Evolutionary conservation across 2,329 filamentous ascomycete species (phyloP), one percentile per base, ranked within the genome.

Genomic region (Colletotrichum sp.): DNA sequence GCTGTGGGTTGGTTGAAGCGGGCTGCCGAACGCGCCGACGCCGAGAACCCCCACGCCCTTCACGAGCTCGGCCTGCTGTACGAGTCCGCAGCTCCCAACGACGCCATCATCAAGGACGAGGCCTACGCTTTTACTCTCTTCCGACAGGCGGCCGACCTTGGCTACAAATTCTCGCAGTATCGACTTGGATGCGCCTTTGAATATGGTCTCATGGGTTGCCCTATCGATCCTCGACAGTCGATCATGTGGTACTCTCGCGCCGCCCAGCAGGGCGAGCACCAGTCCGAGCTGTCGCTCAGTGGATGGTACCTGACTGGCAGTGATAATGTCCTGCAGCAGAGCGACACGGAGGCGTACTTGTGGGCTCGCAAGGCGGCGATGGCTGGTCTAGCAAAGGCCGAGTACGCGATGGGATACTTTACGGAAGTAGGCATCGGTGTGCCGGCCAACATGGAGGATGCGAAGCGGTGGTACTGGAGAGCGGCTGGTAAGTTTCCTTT

Each of bases 391-490:
- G 93, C 95, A 9, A 99, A 99, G 88, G 97, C 97, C 0, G 95
- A 99, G 86, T 99, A 98, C 86, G 97, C 96, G 0, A 98, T 99
- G 94, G 97, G 97, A 0, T 98, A 99, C 86, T 98, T 98, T 82
- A 98, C 95, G 1, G 97, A 99, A 85, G 94, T 97, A 65, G 97
- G 97, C 15, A 99, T 99, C 80, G 97, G 97, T 34, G 93, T 95
- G 78, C 89, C 94, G 18, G 92, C 94, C 10, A 98, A 96, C 83
- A 81, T 98, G 80, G 97, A 99, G 81, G 97, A 99, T 86, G 97
- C 96, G 26, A 98, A 98, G 89, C 92, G 96, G 80, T 99, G 97
- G 97, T 99, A 99, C 86, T 98, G 96, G 91, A 91, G 96, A 84
- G 96, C 97, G 85, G 97, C 97, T 83, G 95, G 96, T 98, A 89